Percentiles rank a stretch among this genome's conserved stretches.
Conservation (phyloP, 176 grass and related monocot genomes). For the Bothriochloa decipiens region DNA sequence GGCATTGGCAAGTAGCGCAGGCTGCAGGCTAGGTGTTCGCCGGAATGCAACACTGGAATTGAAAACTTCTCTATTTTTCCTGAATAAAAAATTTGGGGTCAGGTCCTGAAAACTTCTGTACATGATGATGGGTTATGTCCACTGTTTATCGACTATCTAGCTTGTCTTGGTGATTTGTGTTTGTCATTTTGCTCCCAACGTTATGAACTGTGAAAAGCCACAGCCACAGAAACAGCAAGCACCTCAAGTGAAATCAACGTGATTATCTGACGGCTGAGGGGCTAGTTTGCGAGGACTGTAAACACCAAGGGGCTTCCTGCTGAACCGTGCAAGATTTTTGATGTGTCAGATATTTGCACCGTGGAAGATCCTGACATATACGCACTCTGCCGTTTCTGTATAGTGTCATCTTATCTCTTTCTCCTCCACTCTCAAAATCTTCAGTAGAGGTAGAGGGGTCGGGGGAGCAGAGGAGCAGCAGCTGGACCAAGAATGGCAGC, state of each 20-base stretch:
- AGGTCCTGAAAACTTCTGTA: neutral
- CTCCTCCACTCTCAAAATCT: neutral
- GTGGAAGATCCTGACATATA: slow-evolving; percentile 14
- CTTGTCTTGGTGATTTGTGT: neutral
- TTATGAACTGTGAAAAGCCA: neutral
- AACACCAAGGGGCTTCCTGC: slow-evolving; percentile 15
- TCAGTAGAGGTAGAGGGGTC: too few species aligned
- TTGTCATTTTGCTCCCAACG: neutral
- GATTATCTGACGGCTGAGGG: too few species aligned
- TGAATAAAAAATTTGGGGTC: slow-evolving; percentile 12
- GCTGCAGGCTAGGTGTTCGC: slow-evolving; percentile 32
- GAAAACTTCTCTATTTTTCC: neutral
- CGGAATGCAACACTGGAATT: neutral
- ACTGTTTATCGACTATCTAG: neutral
- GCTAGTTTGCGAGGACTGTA: neutral
- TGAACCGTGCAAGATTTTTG: slow-evolving; percentile 16
- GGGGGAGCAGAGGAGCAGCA: neutral
- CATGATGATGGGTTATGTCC: neutral
- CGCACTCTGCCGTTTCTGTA: neutral
- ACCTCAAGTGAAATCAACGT: neutral
- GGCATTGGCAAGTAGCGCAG: slow-evolving; percentile 44
- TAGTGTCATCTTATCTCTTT: slow-evolving; percentile 49
- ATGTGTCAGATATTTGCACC: slow-evolving; percentile 37
- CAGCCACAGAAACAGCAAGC: neutral
- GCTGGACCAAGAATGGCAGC: slow-evolving; percentile 43